These are phyloP conservation scores for Lichtheimia ramosa DNA, from an alignment of 371 early-diverging fungal genomes.

Conservation along the genomic window DNA sequence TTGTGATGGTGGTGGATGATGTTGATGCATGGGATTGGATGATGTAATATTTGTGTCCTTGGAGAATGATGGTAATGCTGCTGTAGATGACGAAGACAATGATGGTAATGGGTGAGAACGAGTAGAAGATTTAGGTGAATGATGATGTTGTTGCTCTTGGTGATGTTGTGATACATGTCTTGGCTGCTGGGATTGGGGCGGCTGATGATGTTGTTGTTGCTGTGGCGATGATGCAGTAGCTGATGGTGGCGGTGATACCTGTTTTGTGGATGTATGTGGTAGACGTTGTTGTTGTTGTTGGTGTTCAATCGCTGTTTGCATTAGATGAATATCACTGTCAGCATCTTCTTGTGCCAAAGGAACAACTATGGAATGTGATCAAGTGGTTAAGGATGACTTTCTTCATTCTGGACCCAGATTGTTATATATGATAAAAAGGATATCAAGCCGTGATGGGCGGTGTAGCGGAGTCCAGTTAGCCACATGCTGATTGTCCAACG, in stretches of 20 bases:
- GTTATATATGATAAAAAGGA: conserved; percentile 21
- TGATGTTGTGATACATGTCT: conserved; percentile 2
- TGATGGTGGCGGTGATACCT: neutral
- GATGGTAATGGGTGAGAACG: conserved; percentile 2
- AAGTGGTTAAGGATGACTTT: conserved; percentile 4
- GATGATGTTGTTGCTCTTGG: neutral
- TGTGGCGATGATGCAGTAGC: conserved; percentile 1
- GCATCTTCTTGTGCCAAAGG: conserved; percentile 17
- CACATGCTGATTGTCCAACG: conserved; percentile 36
- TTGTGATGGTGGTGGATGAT: neutral
- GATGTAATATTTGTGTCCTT: neutral
- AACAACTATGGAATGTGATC: conserved; percentile 15
- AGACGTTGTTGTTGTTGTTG: conserved; percentile 7
- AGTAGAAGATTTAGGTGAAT: neutral
- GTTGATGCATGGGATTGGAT: neutral
- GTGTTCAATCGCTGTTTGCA: conserved; percentile 12
- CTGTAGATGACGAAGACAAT: neutral
- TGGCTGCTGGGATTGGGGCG: neutral
- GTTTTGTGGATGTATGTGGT: neutral
- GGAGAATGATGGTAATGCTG: conserved; percentile 1
- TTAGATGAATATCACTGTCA: conserved; percentile 9
- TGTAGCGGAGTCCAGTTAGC: conserved; percentile 27
- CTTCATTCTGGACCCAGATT: neutral
- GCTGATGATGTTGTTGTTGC: neutral
- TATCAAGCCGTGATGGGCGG: conserved; percentile 30